Conservation (phyloP, 1,284 basidiomycete genomes). For the Peniophora sp. region DNA sequence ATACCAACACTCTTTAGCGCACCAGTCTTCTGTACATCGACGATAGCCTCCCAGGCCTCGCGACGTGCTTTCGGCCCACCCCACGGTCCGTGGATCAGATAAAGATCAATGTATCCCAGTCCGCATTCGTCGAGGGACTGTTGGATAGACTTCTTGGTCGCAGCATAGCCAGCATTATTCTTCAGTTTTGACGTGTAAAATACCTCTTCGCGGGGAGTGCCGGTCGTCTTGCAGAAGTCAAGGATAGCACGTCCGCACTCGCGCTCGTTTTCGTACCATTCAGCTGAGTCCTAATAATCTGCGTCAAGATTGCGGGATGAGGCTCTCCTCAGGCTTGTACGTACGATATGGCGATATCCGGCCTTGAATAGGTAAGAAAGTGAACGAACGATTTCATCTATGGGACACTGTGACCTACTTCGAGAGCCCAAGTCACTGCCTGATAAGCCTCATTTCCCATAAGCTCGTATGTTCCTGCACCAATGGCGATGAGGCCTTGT, state of each 20-base stretch:
- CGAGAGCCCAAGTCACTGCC: constrained; percentile 53
- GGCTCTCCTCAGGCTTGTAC: constrained; percentile 17
- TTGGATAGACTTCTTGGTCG: constrained; percentile 41
- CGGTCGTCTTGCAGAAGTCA: constrained; percentile 41
- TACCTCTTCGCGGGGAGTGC: constrained; percentile 45
- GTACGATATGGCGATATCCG: constrained; percentile 61
- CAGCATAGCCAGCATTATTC: constrained; percentile 45
- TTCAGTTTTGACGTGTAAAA: constrained; percentile 69
- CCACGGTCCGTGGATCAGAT: constrained; percentile 62
- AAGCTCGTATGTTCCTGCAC: constrained; percentile 60
- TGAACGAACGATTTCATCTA: too few species aligned
- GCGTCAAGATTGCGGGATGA: neutral
- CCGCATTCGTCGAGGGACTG: constrained; percentile 46
- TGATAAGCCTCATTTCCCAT: constrained; percentile 47
- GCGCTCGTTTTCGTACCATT: constrained; percentile 66
- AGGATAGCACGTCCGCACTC: constrained; percentile 54
- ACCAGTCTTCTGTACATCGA: constrained; percentile 53
- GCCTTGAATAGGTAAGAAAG: constrained; percentile 26
- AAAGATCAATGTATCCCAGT: constrained; percentile 58
- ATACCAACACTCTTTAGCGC: constrained; percentile 61
- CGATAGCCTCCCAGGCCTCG: constrained; percentile 50
- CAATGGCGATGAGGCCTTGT: constrained; percentile 3
- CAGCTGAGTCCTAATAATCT: constrained; percentile 38
- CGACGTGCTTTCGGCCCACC: constrained; percentile 41
- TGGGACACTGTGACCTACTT: too few species aligned